Base-by-base conservation (phyloP, 2,329 filamentous ascomycete genomes). In the Fusarium pilosicola region DNA sequence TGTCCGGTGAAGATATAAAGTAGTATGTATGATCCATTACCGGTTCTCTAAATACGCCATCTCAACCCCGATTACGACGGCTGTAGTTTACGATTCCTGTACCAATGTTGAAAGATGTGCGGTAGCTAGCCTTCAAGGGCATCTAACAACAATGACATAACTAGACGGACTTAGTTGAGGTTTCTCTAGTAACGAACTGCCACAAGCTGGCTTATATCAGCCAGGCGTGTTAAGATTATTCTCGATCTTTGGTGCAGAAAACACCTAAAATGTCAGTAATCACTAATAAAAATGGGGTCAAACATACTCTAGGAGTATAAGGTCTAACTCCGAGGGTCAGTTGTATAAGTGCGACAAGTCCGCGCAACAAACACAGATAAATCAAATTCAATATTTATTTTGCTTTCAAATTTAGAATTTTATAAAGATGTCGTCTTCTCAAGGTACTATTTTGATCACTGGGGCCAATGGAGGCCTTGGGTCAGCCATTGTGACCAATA, bases 401-500 rank as follows among this genome's bases (percentile, higher is more conserved):
- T 30, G 30, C 24, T 15, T 20, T 24, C 9, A 13, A 13, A 15
- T 14, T 22, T 4, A 26, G 11, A 13, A 18, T 5, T 34, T 20
- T 24, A 11, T 9, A 17, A 52, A 41, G 6, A 75, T 76, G 70
- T 38, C 76, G 34, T 59, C 74, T 36, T 49, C 69, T 22, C 59
- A 71, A 62, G 81, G 82, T 62, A 77, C 80, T 5, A 79, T 84
- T 32, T 44, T 84, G 5, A 67, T 84, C 15, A 85, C 83, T 9
- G 83, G 83, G 12, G 74, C 81, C 41, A 84, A 84, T 62, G 83
- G 83, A 46, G 81, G 82, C 26, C 78, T 85, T 34, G 83, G 82
- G 13, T 80, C 79, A 17, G 77, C 79, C 28, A 81, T 83, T 13
- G 78, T 81, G 15, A 51, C 67, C 8, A 72, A 78, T 13, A 78